A percentile compares a stretch with the other conserved stretches of the same genome.
phyloP scores from a whole-genome alignment of 1,284 basidiomycete species.

The Cutaneotrichosporon cavernicola region DNA sequence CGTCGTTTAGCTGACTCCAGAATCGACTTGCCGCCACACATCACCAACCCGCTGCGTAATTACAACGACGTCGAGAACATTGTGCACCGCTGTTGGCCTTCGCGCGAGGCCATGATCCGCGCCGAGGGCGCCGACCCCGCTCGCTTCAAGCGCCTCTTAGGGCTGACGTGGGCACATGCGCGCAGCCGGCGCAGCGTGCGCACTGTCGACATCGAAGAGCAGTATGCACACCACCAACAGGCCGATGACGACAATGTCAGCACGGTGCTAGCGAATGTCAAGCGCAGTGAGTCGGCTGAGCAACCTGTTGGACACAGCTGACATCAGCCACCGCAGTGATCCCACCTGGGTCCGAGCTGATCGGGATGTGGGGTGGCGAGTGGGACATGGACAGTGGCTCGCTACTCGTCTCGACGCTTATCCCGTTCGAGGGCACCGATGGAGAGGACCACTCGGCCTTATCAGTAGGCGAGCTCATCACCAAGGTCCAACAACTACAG shows the following conservation, averaged over 20 bases:
- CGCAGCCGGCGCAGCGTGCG: conserved; percentile 41
- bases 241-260: conserved; percentile 43
- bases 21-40: conserved; percentile 41
- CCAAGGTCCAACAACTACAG: conserved; percentile 44
- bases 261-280: conserved; percentile 48
- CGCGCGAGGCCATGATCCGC: conserved; percentile 46
- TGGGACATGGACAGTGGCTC: conserved; percentile 52
- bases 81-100: conserved; percentile 49
- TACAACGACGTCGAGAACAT: conserved; percentile 49
- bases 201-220: conserved; percentile 49
- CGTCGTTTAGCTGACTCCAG: conserved; percentile 24
- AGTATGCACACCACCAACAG: conserved; percentile 38
- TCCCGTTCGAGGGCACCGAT: conserved; percentile 53
- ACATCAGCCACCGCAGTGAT: conserved; percentile 47
- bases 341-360: conserved; percentile 49
- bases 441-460: conserved; percentile 51
- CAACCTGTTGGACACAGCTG: not conserved
- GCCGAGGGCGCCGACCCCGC: conserved; percentile 42
- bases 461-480: conserved; percentile 51
- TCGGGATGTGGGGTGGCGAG: conserved; percentile 53
- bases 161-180: conserved; percentile 50
- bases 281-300: conserved; percentile 36
- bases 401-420: conserved; percentile 50
- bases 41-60: conserved; percentile 42
- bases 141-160: conserved; percentile 47